Conservation (phyloP, 495 filamentous ascomycete genomes). For the Neurospora tetrasperma region DNA sequence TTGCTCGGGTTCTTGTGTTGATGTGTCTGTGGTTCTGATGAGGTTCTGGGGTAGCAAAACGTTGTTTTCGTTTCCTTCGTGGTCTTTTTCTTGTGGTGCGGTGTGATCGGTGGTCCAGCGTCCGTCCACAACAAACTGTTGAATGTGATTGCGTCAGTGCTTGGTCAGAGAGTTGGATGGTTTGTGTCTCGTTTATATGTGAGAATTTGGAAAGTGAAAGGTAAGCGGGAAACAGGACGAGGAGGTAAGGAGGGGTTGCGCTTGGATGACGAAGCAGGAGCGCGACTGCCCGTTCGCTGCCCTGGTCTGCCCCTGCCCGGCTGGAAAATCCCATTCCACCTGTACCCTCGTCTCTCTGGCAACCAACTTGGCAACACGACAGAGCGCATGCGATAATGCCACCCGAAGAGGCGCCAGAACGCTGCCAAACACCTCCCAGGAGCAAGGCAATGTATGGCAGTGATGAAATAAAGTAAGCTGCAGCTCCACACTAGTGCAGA, state of each 20-base stretch:
- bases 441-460: background rate
- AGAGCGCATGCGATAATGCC: background rate
- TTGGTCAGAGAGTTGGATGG: background rate
- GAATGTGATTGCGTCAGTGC: background rate
- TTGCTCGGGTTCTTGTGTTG: background rate
- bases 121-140: conserved; percentile 84
- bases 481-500: background rate
- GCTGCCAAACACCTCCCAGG: background rate
- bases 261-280: background rate
- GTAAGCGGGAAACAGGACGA: background rate
- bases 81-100: conserved; percentile 69
- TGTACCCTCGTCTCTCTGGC: background rate
- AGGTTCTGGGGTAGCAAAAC: conserved; percentile 69
- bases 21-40: conserved; percentile 16
- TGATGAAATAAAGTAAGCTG: conserved; percentile 1
- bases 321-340: background rate
- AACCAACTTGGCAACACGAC: background rate
- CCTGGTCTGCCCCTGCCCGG: background rate
- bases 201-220: background rate
- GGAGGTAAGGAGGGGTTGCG: background rate
- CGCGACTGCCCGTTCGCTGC: background rate
- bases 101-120: conserved; percentile 73
- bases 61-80: conserved; percentile 76
- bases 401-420: background rate
- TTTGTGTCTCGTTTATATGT: background rate